phyloP scores from a whole-genome alignment of 768 basidiomycete species.

The Leccinum sublutescens region DNA sequence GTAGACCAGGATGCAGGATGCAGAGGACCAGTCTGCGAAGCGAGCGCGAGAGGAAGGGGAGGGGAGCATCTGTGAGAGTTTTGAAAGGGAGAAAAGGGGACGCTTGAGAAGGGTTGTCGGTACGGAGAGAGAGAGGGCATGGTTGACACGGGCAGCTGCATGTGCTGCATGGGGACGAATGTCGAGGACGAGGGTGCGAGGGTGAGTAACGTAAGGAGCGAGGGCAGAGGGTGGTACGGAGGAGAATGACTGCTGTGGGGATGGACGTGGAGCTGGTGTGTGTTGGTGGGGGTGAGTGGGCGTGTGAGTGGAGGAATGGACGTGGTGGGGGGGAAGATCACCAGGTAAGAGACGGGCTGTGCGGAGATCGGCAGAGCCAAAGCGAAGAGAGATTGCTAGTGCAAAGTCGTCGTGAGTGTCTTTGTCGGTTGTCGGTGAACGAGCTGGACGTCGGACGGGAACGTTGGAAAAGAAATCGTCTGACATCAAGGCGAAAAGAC shows the following conservation, averaged over 20 bases:
- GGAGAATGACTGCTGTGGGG: slow-evolving; percentile 17
- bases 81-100: slow-evolving; percentile 78
- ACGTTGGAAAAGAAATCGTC: slow-evolving; percentile 45
- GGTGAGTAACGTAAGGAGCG: slow-evolving; percentile 31
- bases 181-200: slow-evolving; percentile 70
- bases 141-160: slow-evolving; percentile 59
- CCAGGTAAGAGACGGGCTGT: slow-evolving; percentile 37
- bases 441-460: slow-evolving; percentile 15
- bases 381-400: slow-evolving; percentile 50
- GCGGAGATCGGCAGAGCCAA: slow-evolving; percentile 37
- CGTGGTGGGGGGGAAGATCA: slow-evolving; percentile 25
- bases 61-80: slow-evolving; percentile 80
- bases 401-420: slow-evolving; percentile 48
- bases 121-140: slow-evolving; percentile 82
- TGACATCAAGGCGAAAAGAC: slow-evolving; percentile 19
- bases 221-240: slow-evolving; percentile 33
- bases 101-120: slow-evolving; percentile 94
- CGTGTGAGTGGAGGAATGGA: slow-evolving; percentile 12
- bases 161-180: slow-evolving; percentile 82
- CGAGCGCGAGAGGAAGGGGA: slow-evolving; percentile 51
- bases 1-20: slow-evolving; percentile 73
- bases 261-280: neutral
- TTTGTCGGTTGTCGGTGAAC: slow-evolving; percentile 1
- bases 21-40: slow-evolving; percentile 59
- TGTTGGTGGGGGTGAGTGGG: slow-evolving; percentile 4